phyloP scores from a whole-genome alignment of 73 alveolate genomes.

The Tetrahymena malaccensis region DNA sequence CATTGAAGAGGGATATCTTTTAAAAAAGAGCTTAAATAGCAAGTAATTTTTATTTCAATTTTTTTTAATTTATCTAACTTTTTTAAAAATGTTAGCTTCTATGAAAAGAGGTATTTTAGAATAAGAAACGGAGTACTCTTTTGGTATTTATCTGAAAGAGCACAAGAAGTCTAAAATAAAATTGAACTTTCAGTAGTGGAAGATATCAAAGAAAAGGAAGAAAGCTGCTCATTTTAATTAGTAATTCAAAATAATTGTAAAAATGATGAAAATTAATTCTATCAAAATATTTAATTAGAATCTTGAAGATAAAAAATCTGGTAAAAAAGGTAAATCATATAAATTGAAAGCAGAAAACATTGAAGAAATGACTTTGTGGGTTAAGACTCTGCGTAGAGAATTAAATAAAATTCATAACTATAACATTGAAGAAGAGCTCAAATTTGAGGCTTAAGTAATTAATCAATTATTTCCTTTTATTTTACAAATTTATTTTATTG shows the following conservation, averaged over 20 bases:
- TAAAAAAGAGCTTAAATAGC: not conserved
- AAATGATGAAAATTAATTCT: not conserved
- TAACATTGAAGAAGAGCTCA: not conserved
- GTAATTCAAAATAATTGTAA: not conserved
- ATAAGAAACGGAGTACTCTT: slow-evolving; percentile 27
- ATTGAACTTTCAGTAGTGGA: slow-evolving; percentile 4
- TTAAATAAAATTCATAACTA: not conserved
- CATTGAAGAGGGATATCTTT: not conserved
- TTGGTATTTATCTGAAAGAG: slow-evolving; percentile 15
- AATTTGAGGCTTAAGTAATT: slow-evolving; percentile 7
- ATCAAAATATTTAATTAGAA: not conserved
- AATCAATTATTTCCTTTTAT: too few relatives aligned
- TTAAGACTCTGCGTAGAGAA: slow-evolving; percentile 17
- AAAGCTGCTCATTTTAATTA: not conserved
- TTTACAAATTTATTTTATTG: too few relatives aligned
- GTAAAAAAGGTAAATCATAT: slow-evolving; percentile 4
- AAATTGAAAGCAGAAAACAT: slow-evolving; percentile 14
- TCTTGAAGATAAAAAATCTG: not conserved
- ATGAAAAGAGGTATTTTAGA: slow-evolving; percentile 32
- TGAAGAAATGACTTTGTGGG: slow-evolving; percentile 28
- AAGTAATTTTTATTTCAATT: not conserved
- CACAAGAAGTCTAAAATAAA: slow-evolving; percentile 30
- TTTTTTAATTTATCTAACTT: not conserved
- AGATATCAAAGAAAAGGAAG: slow-evolving; percentile 14
- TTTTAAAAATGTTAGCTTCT: not conserved